phyloP scores from a whole-genome alignment of 1,284 basidiomycete species.

The Ceratobasidium sp. region DNA sequence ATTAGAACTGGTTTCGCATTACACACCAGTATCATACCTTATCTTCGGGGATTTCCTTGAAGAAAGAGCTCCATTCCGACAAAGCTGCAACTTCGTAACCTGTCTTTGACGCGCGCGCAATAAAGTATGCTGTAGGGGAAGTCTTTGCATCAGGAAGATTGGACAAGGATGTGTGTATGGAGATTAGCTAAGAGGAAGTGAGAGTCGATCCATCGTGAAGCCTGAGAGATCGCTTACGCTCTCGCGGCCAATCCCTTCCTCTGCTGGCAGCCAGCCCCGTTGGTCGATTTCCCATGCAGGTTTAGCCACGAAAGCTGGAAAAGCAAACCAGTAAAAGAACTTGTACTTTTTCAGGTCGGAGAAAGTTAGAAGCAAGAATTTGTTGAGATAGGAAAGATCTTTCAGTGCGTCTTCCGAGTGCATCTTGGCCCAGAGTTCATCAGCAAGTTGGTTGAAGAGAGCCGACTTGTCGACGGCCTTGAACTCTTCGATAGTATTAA shows the following conservation, averaged over 20 bases:
- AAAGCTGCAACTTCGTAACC: slow-evolving; percentile 57
- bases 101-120: slow-evolving; percentile 54
- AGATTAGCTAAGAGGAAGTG: background rate
- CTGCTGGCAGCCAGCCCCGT: slow-evolving; percentile 60
- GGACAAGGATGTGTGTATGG: slow-evolving; percentile 24
- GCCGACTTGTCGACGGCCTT: slow-evolving; percentile 86
- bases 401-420: slow-evolving; percentile 37
- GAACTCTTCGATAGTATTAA: slow-evolving; percentile 97
- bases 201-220: background rate
- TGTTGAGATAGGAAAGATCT: slow-evolving; percentile 62
- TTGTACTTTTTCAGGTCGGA: slow-evolving; percentile 98
- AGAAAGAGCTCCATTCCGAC: slow-evolving; percentile 63
- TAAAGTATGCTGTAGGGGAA: slow-evolving; percentile 59
- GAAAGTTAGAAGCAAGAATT: slow-evolving; percentile 89
- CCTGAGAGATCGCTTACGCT: slow-evolving; percentile 47
- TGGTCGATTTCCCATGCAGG: slow-evolving; percentile 83
- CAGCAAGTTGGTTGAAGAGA: slow-evolving; percentile 74
- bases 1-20: background rate
- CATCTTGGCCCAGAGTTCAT: slow-evolving; percentile 50
- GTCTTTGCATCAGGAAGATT: background rate
- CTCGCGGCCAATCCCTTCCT: slow-evolving; percentile 50
- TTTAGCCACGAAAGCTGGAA: slow-evolving; percentile 87
- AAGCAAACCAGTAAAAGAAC: slow-evolving; percentile 98
- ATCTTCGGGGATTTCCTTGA: slow-evolving; percentile 52
- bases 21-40: slow-evolving; percentile 48